A percentile compares a stretch with the other conserved stretches of the same genome.
Conservation (phyloP, 148 eudicot genomes). For the Spergularia bocconei region DNA sequence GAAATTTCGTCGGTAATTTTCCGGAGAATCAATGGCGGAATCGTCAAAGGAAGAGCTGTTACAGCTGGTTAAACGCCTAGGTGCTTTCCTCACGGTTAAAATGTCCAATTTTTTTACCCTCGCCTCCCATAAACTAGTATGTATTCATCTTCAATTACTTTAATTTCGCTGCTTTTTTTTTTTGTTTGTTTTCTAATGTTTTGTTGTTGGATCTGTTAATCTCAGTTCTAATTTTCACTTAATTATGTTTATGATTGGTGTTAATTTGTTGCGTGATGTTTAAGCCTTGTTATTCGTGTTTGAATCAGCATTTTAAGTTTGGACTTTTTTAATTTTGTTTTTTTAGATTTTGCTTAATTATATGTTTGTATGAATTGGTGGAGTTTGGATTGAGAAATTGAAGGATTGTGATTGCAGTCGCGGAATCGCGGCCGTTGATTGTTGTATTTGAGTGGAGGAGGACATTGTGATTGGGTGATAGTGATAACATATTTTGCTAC, state of each 20-base stretch:
- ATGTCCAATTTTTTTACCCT: slow-evolving; percentile 49
- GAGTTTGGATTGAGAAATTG: too few relatives aligned
- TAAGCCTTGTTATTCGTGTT: not conserved
- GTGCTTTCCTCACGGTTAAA: slow-evolving; percentile 54
- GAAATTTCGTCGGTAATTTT: too few relatives aligned
- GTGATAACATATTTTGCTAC: too few relatives aligned
- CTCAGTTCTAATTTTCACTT: not conserved
- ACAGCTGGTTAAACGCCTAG: slow-evolving; percentile 61
- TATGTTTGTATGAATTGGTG: too few relatives aligned
- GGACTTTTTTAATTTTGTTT: too few relatives aligned
- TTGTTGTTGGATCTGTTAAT: not conserved
- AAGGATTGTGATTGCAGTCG: too few relatives aligned
- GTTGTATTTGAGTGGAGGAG: too few relatives aligned
- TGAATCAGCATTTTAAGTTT: too few relatives aligned
- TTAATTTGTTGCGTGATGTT: not conserved
- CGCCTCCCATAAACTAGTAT: slow-evolving; percentile 38
- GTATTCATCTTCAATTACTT: slow-evolving; percentile 9
- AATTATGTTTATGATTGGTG: not conserved
- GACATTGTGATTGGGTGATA: too few relatives aligned
- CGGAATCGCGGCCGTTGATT: too few relatives aligned
- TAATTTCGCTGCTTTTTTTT: not conserved
- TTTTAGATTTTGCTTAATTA: too few relatives aligned
- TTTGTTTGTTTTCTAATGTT: too few relatives aligned
- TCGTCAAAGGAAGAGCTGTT: slow-evolving; percentile 56
- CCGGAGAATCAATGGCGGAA: slow-evolving; percentile 45